Evolutionary conservation across 1,139 yeast genomes (phyloP), one percentile per base, ranked within the genome.

Genomic region (Yamadazyma mexicana): DNA sequence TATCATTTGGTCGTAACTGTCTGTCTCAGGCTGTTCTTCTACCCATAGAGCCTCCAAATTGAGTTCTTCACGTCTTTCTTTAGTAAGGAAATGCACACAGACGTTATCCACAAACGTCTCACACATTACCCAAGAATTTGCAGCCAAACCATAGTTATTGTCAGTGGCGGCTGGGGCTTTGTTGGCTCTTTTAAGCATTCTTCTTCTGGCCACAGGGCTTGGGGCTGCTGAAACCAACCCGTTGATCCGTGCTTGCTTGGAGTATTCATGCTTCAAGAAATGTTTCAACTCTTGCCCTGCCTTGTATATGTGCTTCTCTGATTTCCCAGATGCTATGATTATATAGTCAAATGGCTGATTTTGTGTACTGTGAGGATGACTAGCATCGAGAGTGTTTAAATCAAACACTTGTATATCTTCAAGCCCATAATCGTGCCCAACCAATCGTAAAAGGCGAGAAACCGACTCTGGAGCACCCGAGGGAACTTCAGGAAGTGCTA

Each of bases 121-220:
- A 39, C 89, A 69, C 75, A 87, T 79, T 17, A 87, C 79, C 98
- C 98, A 91, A 24, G 83, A 74, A 49, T 84, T 85, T 7, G 83
- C 71, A 2, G 70, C 54, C 12, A 70, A 67, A 1, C 87, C 87
- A 52, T 76, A 81, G 37, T 66, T 67, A 44, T 76, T 77, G 46
- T 78, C 79, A 3, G 83, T 74, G 14, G 81, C 75, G 20, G 71
- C 59, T 7, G 80, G 79, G 2, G 78, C 72, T 57, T 69, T 76
- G 50, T 74, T 69, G 29, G 79, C 83, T 59, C 78, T 70, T 56
- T 72, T 75, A 33, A 75, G 72, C 56, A 86, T 64, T 47, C 96
- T 69, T 43, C 87, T 76, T 47, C 81, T 79, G 37, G 77, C 75
- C 22, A 77, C 77, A 11, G 82, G 75, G 31, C 79, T 65, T 26